A percentile compares a stretch with the other conserved stretches of the same genome.
phyloP scores from a whole-genome alignment of 305 asterid species.

The Fraxinus xanthoxyloides region DNA sequence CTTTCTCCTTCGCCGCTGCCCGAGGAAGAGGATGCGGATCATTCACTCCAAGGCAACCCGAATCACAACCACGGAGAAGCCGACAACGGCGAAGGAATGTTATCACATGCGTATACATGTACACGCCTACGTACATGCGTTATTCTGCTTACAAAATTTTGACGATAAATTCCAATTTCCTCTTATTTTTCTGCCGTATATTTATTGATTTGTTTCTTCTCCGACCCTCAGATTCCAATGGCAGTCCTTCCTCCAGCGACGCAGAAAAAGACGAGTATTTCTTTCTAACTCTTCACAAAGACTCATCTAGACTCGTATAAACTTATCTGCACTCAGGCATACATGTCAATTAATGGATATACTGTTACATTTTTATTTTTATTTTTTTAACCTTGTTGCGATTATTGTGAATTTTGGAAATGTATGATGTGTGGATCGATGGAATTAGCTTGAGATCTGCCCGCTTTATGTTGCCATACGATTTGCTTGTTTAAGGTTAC shows the following conservation, averaged over 20 bases:
- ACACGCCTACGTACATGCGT: constrained; percentile 31
- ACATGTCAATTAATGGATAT: constrained; percentile 19
- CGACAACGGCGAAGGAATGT: constrained; percentile 44
- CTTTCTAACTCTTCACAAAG: constrained; percentile 12
- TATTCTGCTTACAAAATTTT: constrained; percentile 5
- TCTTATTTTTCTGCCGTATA: background rate
- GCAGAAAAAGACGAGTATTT: constrained; percentile 70
- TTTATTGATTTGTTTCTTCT: constrained; percentile 6
- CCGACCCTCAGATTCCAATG: constrained; percentile 72
- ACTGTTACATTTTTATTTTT: background rate
- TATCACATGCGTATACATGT: constrained; percentile 6
- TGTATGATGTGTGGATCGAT: constrained; percentile 21
- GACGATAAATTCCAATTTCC: constrained; percentile 20
- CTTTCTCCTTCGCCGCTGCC: constrained; percentile 47
- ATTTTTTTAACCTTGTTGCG: constrained; percentile 12
- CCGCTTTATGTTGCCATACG: constrained; percentile 27
- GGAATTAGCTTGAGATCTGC: constrained; percentile 42
- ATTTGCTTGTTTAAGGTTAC: constrained; percentile 1
- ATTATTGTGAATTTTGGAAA: constrained; percentile 9
- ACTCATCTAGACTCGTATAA: background rate
- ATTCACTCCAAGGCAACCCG: constrained; percentile 45
- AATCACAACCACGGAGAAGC: constrained; percentile 45
- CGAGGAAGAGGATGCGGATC: constrained; percentile 40
- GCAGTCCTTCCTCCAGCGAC: constrained; percentile 51
- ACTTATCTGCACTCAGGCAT: constrained; percentile 15